Percentiles rank a stretch among this genome's conserved stretches.
Conservation (phyloP, 2,329 filamentous ascomycete genomes). For the Verticillium isaacii region DNA sequence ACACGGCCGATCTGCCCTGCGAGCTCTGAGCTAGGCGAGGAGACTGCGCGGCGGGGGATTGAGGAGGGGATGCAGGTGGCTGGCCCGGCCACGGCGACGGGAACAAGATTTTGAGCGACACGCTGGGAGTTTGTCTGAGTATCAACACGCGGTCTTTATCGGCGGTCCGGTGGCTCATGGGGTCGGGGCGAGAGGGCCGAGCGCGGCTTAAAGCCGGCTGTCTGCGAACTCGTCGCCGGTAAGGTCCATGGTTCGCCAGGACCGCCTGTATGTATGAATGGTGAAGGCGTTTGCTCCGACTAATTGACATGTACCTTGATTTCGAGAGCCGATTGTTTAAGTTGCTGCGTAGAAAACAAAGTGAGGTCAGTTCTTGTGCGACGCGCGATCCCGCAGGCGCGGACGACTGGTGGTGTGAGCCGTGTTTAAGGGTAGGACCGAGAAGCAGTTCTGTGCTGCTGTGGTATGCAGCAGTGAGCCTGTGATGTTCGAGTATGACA, state of each 20-base stretch:
- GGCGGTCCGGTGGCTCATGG: background rate
- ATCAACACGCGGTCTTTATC: background rate
- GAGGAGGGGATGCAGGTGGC: background rate
- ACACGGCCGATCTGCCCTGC: constrained; percentile 6
- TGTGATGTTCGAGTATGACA: no score
- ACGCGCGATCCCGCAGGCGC: background rate
- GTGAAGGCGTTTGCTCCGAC: constrained; percentile 12
- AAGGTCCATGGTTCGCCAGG: background rate
- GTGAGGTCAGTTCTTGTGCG: background rate
- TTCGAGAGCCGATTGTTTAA: background rate
- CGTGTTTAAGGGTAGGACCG: no score
- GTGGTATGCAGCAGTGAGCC: no score
- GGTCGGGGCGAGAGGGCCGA: background rate
- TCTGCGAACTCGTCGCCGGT: background rate
- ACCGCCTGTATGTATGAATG: constrained; percentile 15
- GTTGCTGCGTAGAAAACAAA: background rate
- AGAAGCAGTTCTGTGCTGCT: no score
- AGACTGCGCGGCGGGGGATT: background rate
- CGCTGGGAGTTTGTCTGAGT: background rate
- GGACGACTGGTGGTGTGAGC: background rate
- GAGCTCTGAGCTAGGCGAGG: background rate
- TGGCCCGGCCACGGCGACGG: background rate
- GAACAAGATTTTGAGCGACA: background rate
- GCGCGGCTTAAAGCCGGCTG: background rate
- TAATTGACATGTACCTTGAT: constrained; percentile 10